These are phyloP conservation scores for Botrytis squamosa DNA, from an alignment of 2,329 filamentous ascomycete species.

Conservation along the genomic window DNA sequence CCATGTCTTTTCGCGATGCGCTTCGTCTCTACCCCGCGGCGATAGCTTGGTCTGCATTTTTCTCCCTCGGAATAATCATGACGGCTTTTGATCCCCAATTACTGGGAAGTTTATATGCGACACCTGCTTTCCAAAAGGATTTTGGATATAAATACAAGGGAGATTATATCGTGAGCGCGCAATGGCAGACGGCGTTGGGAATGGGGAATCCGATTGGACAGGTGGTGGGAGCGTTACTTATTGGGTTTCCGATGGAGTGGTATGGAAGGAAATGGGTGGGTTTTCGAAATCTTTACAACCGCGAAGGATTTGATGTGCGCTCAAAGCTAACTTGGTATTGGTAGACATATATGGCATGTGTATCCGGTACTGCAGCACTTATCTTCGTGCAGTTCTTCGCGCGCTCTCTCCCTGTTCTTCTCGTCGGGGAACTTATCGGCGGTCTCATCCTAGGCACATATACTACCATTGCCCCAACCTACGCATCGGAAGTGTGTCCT, in stretches of 20 bases:
- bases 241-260: conserved; percentile 40
- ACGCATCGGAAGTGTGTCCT: conserved; percentile 50
- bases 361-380: conserved; percentile 23
- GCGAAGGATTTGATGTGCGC: background rate
- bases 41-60: conserved; percentile 33
- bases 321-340: background rate
- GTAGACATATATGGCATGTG: conserved; percentile 27
- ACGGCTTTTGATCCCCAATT: conserved; percentile 33
- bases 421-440: conserved; percentile 37
- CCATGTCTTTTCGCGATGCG: conserved; percentile 28
- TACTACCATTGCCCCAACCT: conserved; percentile 43
- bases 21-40: conserved; percentile 30
- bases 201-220: conserved; percentile 34
- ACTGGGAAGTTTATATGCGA: conserved; percentile 31
- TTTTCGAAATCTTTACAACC: background rate
- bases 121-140: conserved; percentile 31
- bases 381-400: conserved; percentile 33
- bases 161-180: conserved; percentile 30
- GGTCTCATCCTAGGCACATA: conserved; percentile 51
- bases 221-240: conserved; percentile 46
- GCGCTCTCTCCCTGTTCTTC: conserved; percentile 21
- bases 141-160: conserved; percentile 30
- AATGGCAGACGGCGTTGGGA: conserved; percentile 34
- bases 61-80: conserved; percentile 34
- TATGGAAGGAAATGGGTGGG: conserved; percentile 29